phyloP scores from a whole-genome alignment of 345 rosid species.

The Brassica nigra region DNA sequence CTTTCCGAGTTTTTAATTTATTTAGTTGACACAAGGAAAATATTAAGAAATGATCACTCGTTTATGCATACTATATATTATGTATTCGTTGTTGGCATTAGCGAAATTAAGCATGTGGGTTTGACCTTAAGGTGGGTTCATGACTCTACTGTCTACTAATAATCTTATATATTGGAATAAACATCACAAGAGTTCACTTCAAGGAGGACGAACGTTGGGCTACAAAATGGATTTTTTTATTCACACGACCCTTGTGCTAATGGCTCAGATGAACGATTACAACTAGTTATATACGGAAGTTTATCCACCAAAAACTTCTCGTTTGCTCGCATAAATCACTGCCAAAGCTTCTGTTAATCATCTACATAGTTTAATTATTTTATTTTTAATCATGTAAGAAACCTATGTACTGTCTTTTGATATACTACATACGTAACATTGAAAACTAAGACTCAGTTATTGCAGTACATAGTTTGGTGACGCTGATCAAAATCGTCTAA shows the following conservation, averaged over 20 bases:
- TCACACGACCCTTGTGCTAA: background rate
- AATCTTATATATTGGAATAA: background rate
- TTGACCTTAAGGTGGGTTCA: slow-evolving; percentile 7
- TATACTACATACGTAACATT: background rate
- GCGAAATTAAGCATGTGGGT: slow-evolving; percentile 9
- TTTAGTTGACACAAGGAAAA: background rate
- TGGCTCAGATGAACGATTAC: background rate
- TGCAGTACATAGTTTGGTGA: background rate
- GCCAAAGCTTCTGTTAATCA: background rate
- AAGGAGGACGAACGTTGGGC: background rate
- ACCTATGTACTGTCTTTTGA: background rate
- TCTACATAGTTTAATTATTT: background rate
- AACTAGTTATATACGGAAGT: too few relatives aligned
- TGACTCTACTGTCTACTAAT: background rate
- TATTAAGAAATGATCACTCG: background rate
- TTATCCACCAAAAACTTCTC: too few relatives aligned
- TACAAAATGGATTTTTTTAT: background rate
- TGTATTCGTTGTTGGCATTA: background rate
- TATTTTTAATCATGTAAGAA: background rate
- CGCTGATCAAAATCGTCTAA: background rate
- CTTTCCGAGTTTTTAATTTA: background rate
- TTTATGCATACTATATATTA: too few relatives aligned
- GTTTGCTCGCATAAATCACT: background rate
- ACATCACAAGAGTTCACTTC: background rate
- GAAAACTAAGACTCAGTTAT: background rate